Percentiles rank a stretch among this genome's conserved stretches.
Conservation (phyloP, 1,284 basidiomycete species). For the Veloporphyrellus conicus region DNA sequence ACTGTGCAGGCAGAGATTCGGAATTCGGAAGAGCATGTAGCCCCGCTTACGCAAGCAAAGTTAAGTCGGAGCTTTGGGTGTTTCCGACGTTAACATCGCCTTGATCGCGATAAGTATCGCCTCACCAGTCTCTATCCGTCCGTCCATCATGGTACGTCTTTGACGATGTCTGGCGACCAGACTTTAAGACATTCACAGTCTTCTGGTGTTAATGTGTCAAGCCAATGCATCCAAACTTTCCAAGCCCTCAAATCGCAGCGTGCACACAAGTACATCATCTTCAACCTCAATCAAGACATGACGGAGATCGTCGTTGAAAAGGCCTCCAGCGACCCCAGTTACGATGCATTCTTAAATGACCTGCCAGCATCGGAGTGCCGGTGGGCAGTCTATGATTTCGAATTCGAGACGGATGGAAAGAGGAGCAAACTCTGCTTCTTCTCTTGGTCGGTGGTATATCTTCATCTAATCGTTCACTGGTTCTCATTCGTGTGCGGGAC, state of each 20-base stretch:
- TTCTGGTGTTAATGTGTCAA: slow-evolving; percentile 70
- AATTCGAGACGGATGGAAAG: slow-evolving; percentile 77
- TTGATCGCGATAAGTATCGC: slow-evolving; percentile 32
- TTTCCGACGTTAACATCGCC: slow-evolving; percentile 8
- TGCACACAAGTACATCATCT: slow-evolving; percentile 85
- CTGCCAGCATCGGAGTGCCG: slow-evolving; percentile 77
- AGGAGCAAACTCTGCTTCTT: slow-evolving; percentile 90
- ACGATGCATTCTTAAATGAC: slow-evolving; percentile 74
- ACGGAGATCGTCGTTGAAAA: slow-evolving; percentile 79
- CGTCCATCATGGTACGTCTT: slow-evolving; percentile 22
- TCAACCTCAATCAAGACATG: slow-evolving; percentile 60
- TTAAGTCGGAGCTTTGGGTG: slow-evolving; percentile 30
- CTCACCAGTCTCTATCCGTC: slow-evolving; percentile 18
- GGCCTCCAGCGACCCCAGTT: slow-evolving; percentile 45
- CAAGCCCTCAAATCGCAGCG: slow-evolving; percentile 81
- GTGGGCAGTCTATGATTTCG: slow-evolving; percentile 93
- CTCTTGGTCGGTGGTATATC: slow-evolving; percentile 60
- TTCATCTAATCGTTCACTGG: too few species aligned
- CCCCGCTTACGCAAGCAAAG: slow-evolving; percentile 24
- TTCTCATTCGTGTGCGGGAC: not conserved
- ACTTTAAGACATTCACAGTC: slow-evolving; percentile 45
- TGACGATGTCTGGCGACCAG: not conserved
- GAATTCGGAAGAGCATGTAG: not conserved
- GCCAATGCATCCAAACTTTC: slow-evolving; percentile 60
- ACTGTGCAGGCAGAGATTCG: slow-evolving; percentile 7